Evolutionary conservation across 2,329 filamentous ascomycete species (phyloP).

Genomic region (Paecilomyces sp.): DNA sequence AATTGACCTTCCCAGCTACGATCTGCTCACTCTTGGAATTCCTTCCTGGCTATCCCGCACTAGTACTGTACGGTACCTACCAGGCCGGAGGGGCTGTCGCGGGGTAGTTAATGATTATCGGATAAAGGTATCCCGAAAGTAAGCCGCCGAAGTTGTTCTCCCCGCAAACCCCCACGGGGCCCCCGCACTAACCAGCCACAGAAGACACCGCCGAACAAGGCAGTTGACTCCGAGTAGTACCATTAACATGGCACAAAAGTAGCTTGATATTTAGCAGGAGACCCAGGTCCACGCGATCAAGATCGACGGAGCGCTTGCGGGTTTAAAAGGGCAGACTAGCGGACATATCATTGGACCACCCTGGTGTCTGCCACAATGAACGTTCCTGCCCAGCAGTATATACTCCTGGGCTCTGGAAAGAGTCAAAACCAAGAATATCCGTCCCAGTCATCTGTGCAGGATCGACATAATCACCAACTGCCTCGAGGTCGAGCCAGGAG

Average conservation of each 20-base stretch:
- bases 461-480: slow-evolving; percentile 51
- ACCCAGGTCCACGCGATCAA: not conserved
- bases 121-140: not conserved
- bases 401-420: slow-evolving; percentile 25
- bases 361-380: slow-evolving; percentile 28
- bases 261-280: not conserved
- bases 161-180: slow-evolving; percentile 1
- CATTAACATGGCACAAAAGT: not conserved
- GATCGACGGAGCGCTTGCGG: not conserved
- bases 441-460: slow-evolving; percentile 33
- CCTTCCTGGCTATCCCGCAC: not conserved
- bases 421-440: slow-evolving; percentile 27
- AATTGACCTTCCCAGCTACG: not conserved
- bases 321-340: slow-evolving; percentile 27
- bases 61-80: not conserved
- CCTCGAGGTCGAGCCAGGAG: slow-evolving; percentile 56
- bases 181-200: not conserved
- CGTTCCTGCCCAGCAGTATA: slow-evolving; percentile 24
- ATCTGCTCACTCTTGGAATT: not conserved
- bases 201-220: not conserved
- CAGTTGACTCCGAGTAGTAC: not conserved
- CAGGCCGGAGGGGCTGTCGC: not conserved
- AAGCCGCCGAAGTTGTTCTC: not conserved
- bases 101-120: not conserved
- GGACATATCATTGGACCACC: slow-evolving; percentile 36